These are phyloP conservation scores for Plectosphaerella cucumerina DNA, from an alignment of 2,329 filamentous ascomycete species.

Conservation along the genomic window DNA sequence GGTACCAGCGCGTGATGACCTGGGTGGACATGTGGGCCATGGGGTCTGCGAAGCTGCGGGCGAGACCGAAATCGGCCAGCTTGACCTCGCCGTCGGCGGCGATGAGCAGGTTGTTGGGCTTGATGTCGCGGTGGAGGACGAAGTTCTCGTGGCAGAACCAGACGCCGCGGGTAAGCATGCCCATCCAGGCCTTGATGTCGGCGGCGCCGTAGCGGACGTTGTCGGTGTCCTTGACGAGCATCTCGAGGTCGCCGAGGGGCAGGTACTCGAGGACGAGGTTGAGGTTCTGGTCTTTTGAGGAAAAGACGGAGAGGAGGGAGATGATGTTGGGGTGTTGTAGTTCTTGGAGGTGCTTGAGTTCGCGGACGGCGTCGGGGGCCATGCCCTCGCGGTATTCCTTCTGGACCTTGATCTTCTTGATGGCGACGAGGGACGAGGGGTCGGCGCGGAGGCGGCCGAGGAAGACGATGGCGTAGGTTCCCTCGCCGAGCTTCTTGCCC, in stretches of 20 bases:
- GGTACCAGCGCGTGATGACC: slow-evolving; percentile 96
- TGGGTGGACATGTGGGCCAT: slow-evolving; percentile 86
- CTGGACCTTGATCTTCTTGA: slow-evolving; percentile 89
- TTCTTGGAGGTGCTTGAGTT: slow-evolving; percentile 94
- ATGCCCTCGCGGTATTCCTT: slow-evolving; percentile 87
- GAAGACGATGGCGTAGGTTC: slow-evolving; percentile 96
- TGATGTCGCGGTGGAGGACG: slow-evolving; percentile 95
- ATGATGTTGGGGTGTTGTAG: slow-evolving; percentile 95
- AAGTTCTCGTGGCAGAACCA: slow-evolving; percentile 98
- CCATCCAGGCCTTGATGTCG: slow-evolving; percentile 98
- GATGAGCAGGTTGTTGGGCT: slow-evolving; percentile 96
- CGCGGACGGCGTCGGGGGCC: slow-evolving; percentile 89
- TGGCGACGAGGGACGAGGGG: slow-evolving; percentile 73
- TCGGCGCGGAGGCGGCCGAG: slow-evolving; percentile 74
- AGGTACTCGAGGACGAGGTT: slow-evolving; percentile 94
- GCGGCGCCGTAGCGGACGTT: slow-evolving; percentile 76
- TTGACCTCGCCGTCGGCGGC: slow-evolving; percentile 91
- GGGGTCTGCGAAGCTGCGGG: slow-evolving; percentile 83
- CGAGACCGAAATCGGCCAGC: slow-evolving; percentile 95
- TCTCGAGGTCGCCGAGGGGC: slow-evolving; percentile 89
- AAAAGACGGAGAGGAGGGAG: slow-evolving; percentile 86
- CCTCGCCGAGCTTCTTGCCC: slow-evolving; percentile 90
- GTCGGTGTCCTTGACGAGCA: slow-evolving; percentile 82
- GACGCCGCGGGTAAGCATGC: slow-evolving; percentile 87
- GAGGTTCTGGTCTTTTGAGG: slow-evolving; percentile 92